A percentile compares a stretch with the other conserved stretches of the same genome.
Evolutionary conservation across 306 rosid species (phyloP).

Genomic region (Citrullus colocynthis): DNA sequence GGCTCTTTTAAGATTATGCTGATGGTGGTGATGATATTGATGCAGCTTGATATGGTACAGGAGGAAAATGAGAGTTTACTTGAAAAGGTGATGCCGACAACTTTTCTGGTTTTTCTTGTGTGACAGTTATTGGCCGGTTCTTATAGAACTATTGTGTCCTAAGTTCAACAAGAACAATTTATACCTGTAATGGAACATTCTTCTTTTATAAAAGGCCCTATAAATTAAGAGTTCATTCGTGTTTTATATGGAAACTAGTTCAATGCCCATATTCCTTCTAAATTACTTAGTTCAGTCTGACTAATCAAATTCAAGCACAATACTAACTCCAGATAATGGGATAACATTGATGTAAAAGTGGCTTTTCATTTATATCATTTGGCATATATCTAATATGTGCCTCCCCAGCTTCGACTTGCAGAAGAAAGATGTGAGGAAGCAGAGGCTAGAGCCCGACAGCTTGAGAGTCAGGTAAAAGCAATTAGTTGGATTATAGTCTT

Average conservation of each 20-base stretch:
- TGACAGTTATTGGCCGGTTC: background rate
- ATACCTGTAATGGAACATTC: background rate
- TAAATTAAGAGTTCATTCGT: background rate
- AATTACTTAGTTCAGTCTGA: background rate
- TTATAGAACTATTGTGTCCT: background rate
- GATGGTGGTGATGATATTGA: background rate
- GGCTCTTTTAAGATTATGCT: constrained; percentile 10
- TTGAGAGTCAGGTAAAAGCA: constrained; percentile 75
- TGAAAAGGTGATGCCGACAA: constrained; percentile 64
- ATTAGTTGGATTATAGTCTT: background rate
- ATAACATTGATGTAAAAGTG: constrained; percentile 1
- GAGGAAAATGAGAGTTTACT: constrained; percentile 77
- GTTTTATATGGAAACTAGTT: background rate
- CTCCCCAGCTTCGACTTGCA: constrained; percentile 86
- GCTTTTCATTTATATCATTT: background rate
- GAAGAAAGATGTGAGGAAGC: constrained; percentile 86
- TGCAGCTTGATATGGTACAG: constrained; percentile 98
- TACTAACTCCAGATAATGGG: background rate
- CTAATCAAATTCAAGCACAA: background rate
- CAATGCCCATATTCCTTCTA: background rate
- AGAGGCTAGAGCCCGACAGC: constrained; percentile 76
- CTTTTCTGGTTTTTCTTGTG: constrained; percentile 15
- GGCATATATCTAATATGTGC: constrained; percentile 33
- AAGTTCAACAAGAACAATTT: background rate
- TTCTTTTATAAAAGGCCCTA: background rate